Conservation (phyloP, 192 early-diverging fungal genomes). For the Funneliformis mosseae region DNA sequence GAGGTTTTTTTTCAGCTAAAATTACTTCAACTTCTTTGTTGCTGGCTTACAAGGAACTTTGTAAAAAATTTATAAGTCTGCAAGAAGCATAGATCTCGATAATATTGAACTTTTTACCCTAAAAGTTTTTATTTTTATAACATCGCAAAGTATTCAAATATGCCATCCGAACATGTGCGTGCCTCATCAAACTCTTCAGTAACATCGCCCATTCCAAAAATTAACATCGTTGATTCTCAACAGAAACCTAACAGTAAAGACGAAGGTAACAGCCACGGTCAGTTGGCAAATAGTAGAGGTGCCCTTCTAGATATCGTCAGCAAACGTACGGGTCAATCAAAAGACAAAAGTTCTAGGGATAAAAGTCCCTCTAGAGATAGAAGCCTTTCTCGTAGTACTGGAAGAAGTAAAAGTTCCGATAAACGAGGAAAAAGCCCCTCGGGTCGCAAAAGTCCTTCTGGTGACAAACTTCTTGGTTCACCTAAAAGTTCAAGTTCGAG, state of each 20-base stretch:
- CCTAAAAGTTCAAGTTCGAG: neutral
- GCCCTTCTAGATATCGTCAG: constrained; percentile 9
- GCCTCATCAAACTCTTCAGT: constrained; percentile 20
- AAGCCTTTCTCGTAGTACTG: constrained; percentile 8
- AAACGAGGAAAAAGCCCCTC: constrained; percentile 22
- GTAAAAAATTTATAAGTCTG: neutral
- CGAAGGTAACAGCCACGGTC: neutral
- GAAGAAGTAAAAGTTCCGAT: constrained; percentile 11
- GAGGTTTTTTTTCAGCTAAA: no score
- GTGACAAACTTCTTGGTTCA: constrained; percentile 7
- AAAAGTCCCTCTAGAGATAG: constrained; percentile 13
- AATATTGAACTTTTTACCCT: neutral
- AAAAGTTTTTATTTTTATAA: neutral
- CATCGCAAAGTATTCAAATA: neutral
- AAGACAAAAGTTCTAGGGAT: constrained; percentile 8
- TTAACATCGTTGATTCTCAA: constrained; percentile 4
- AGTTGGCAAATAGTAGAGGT: neutral
- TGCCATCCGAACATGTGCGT: constrained; percentile 28
- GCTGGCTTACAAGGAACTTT: neutral
- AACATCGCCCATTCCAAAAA: constrained; percentile 23
- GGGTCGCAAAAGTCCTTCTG: constrained; percentile 22
- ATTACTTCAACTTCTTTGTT: neutral
- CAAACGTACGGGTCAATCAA: constrained; percentile 14
- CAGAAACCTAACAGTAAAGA: neutral
- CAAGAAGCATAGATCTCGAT: neutral